Base-by-base conservation (phyloP, 169 alveolate species). In the Theileria orientalis region DNA sequence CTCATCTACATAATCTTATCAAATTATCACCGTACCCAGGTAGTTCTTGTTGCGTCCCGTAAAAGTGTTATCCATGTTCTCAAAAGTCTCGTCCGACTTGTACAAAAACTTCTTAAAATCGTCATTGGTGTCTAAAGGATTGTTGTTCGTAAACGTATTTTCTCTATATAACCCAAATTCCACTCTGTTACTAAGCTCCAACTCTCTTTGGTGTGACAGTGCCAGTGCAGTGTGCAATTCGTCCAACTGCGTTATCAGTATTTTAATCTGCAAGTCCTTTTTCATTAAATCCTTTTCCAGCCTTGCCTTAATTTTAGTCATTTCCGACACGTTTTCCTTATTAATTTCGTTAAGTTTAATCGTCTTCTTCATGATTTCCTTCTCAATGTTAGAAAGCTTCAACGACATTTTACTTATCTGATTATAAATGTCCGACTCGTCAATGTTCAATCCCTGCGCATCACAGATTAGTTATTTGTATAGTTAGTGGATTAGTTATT, bases 221-320 rank as follows among this genome's bases (percentile, higher is more conserved):
- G 88, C 83, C 21, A 80, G 79, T 8, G 83, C 88, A 30, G 88
- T 80, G 49, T 80, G 88, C 83, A 80, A 67, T 27, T 80, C 88
- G 57, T 80, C 88, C 54, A 80, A 40, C 84, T 80, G 88, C 13
- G 49, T 32, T 8, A 72, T 30, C 14, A 80, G 40, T 27, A 66
- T 73, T 59, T 51, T 42, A 51, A 80, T 80, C 42, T 80, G 88
- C 29, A 54, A 35, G 68, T 80, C 88, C 83, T 73, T 80, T 44
- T 46, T 70, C 7, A 56, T 30, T 25, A 80, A 70, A 32, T 80
- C 83, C 49, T 63, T n/a, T 56, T 80, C 88, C 49, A 80, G 76
- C 30, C 60, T 76, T 19, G 71, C 30, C 13, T 66, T 71, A 19
- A 74, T 64, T 9, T 68, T 75, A 11, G 66, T 74, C 46, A 80